A percentile compares a stretch with the other conserved stretches of the same genome.
These are phyloP conservation scores for Alternaria sp. DNA, from an alignment of 2,329 filamentous ascomycete genomes.

Conservation along the genomic window DNA sequence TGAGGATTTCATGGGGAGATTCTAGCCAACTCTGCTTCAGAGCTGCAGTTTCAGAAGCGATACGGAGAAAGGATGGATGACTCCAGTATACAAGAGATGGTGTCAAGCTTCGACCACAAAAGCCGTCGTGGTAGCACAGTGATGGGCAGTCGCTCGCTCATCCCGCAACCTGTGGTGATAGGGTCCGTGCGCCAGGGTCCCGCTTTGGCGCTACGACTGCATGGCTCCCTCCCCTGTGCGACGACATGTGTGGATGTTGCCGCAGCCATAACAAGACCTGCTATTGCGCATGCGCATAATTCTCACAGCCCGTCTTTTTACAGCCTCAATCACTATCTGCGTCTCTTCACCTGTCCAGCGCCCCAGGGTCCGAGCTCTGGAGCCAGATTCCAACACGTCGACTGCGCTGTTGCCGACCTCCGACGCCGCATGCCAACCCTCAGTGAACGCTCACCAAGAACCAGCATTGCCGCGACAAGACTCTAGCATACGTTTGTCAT, in stretches of 20 bases:
- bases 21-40: background rate
- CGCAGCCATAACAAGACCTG: conserved; percentile 14
- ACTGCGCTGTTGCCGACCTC: conserved; percentile 35
- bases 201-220: conserved; percentile 25
- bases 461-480: conserved; percentile 36
- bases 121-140: conserved; percentile 1
- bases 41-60: background rate
- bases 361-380: conserved; percentile 33
- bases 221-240: conserved; percentile 20
- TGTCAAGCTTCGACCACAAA: background rate
- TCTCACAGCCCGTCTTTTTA: conserved; percentile 7
- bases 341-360: conserved; percentile 15
- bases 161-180: conserved; percentile 13
- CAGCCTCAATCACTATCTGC: background rate
- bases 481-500: conserved; percentile 55
- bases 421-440: conserved; percentile 43
- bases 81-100: background rate
- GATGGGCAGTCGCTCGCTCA: conserved; percentile 1
- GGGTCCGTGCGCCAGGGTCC: conserved; percentile 18
- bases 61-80: too few relatives aligned
- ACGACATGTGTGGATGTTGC: conserved; percentile 18
- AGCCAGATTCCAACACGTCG: conserved; percentile 33
- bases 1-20: background rate
- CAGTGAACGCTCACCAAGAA: conserved; percentile 32
- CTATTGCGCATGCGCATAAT: conserved; percentile 12